Conservation (phyloP, 1,284 basidiomycete species). For the Tylopilus orsonianus region DNA sequence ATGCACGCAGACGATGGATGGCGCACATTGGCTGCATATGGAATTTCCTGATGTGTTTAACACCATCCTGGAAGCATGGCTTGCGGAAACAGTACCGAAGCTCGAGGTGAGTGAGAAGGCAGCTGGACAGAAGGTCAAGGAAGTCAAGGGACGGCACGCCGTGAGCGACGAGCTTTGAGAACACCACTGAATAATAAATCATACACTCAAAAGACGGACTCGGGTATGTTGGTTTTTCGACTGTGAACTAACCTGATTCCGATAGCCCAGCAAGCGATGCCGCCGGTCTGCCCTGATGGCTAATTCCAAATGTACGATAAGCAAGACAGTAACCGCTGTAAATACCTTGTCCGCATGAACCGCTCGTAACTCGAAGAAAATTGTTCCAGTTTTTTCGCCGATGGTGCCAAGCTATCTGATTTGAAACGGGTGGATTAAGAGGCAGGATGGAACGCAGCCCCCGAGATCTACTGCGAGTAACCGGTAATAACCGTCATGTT, state of each 20-base stretch:
- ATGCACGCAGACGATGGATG: conserved; percentile 44
- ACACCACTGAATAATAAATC: not conserved
- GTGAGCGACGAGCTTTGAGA: conserved; percentile 18
- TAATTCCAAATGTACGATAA: too few species aligned
- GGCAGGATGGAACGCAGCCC: too few species aligned
- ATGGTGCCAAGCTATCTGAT: too few species aligned
- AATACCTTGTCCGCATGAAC: too few species aligned
- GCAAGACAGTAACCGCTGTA: too few species aligned
- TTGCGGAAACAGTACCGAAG: conserved; percentile 19
- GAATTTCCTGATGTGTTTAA: conserved; percentile 56
- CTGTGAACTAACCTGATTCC: too few species aligned
- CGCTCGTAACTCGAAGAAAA: too few species aligned
- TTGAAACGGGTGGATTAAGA: too few species aligned
- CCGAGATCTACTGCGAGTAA: not conserved
- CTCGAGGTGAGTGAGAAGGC: not conserved
- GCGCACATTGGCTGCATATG: conserved; percentile 63
- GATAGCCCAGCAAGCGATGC: too few species aligned
- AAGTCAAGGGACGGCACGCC: not conserved
- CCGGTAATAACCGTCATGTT: not conserved
- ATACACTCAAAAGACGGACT: not conserved
- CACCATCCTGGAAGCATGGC: conserved; percentile 41
- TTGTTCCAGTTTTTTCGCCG: too few species aligned
- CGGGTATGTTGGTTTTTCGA: not conserved
- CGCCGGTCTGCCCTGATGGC: too few species aligned
- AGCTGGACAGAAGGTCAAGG: not conserved